phyloP scores from a whole-genome alignment of 192 early-diverging fungal species.

The Gigaspora rosea region DNA sequence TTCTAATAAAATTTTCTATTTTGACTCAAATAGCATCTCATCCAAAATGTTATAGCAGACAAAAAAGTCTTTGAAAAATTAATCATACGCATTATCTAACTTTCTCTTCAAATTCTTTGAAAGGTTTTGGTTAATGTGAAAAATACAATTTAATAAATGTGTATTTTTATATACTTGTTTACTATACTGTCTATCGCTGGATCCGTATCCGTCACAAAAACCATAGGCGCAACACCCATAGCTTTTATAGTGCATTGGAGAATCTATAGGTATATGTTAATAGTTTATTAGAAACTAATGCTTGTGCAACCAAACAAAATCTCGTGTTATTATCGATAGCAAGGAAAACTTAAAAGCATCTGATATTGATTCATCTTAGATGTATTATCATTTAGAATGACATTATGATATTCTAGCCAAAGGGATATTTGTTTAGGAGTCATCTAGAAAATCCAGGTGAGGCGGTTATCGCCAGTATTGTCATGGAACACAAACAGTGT shows the following conservation, averaged over 20 bases:
- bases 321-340: neutral
- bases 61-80: conserved; percentile 2
- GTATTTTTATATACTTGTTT: neutral
- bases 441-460: neutral
- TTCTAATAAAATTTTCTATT: neutral
- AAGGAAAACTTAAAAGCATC: neutral
- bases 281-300: neutral
- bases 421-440: neutral
- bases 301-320: neutral
- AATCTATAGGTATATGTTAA: too few relatives aligned
- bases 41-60: neutral
- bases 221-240: too few relatives aligned
- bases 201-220: too few relatives aligned
- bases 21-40: neutral
- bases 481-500: too few relatives aligned
- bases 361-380: neutral
- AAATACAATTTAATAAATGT: conserved; percentile 3
- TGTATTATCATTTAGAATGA: neutral
- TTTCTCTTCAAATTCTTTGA: neutral
- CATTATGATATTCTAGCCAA: neutral
- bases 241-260: too few relatives aligned
- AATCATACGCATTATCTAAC: neutral
- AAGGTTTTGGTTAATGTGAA: conserved; percentile 1
- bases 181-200: too few relatives aligned
- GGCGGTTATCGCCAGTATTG: too few relatives aligned